Evolutionary conservation across 169 alveolate genomes (phyloP), one percentile per base, ranked within the genome.

Genomic region (Eimeria falciformis): DNA sequence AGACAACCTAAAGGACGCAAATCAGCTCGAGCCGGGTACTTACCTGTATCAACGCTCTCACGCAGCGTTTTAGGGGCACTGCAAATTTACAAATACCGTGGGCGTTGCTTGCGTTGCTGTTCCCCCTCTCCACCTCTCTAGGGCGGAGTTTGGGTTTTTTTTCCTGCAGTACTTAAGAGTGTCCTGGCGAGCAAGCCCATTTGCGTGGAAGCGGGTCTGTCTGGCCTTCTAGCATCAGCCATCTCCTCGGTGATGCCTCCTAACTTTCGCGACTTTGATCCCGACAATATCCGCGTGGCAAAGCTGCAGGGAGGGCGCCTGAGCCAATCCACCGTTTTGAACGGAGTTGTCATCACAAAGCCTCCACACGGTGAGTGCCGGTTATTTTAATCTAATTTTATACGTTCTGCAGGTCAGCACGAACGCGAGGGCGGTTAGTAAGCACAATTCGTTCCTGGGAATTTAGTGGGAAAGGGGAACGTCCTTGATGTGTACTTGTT

Each of bases 251-350:
- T 92, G 62, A 88, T 90, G 95, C 95, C 94, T 3, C 94, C 94
- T 29, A 75, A 79, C 53, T 98, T 62, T 94, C 71, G 68, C 3
- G 95, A 95, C 37, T 99, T 99, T 92, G 98, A 99, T 95, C 98
- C 98, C 40, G 99, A 99, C 94, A 97, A 98, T 95, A 98, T 99
- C 14, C 97, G 99, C 78, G 99, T 99, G 3, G 97, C 98, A 9
- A 98, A 99, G 97, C 96, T 99, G 65, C 95, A 97, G 47, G 99
- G 99, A 14, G 99, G 96, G 23, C 93, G 95, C 75, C 92, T 97
- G 79, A 95, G 94, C 69, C 97, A 97, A 92, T 97, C 99, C 47
- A 95, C 96, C 65, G 98, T 98, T 21, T 93, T 98, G 43, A 96
- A 97, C 92, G 99, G 99, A 33, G 97, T 98, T 99, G 98, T 97